Evolutionary conservation across 495 filamentous ascomycete genomes (phyloP).

Genomic region (Bathelium albidoporum): DNA sequence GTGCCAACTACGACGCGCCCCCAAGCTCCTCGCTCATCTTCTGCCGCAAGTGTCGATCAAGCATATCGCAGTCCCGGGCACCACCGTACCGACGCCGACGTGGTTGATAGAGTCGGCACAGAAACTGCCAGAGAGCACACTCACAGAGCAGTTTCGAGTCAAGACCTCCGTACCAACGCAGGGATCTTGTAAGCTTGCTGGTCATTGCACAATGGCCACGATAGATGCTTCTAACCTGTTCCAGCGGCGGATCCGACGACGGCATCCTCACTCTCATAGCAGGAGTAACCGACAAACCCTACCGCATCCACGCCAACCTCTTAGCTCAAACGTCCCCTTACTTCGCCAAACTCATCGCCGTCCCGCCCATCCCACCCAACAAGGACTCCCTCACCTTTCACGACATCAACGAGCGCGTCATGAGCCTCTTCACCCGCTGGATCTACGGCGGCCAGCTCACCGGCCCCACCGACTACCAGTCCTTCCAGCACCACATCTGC

Average conservation of each 20-base stretch:
- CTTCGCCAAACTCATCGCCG: slow-evolving; percentile 16
- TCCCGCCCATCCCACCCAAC: slow-evolving; percentile 1
- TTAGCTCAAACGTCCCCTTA: slow-evolving; percentile 17
- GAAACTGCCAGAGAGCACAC: slow-evolving; percentile 1
- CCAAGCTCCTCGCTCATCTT: neutral
- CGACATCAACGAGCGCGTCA: slow-evolving; percentile 20
- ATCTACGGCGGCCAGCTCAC: slow-evolving; percentile 13
- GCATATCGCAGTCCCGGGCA: neutral
- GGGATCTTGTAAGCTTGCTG: neutral
- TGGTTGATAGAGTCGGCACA: neutral
- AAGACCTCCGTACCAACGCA: neutral
- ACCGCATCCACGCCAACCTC: slow-evolving; percentile 12
- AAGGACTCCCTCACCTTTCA: slow-evolving; percentile 19
- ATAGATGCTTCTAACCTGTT: neutral
- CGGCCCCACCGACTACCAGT: slow-evolving; percentile 24
- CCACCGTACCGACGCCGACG: neutral
- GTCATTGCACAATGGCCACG: neutral
- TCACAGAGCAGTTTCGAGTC: neutral
- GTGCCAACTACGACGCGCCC: neutral
- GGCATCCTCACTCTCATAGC: neutral
- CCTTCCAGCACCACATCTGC: slow-evolving; percentile 21
- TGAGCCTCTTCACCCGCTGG: slow-evolving; percentile 20
- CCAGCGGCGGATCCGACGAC: neutral
- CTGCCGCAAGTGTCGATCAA: neutral
- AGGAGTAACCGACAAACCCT: slow-evolving; percentile 9